Evolutionary conservation across 78 protist species (phyloP).

Genomic region (Speleostelium caveatum): DNA sequence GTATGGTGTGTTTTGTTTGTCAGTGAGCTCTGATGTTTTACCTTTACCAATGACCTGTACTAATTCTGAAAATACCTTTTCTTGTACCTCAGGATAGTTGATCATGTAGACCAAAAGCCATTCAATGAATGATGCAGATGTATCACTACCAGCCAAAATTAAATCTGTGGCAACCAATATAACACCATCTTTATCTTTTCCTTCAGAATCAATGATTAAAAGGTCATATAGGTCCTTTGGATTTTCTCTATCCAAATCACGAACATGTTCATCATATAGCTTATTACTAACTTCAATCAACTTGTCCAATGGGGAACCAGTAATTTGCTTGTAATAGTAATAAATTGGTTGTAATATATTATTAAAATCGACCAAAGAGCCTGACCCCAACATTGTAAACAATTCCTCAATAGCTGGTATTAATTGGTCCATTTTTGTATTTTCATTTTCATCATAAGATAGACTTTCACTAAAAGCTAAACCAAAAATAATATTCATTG

Average conservation of each 20-base stretch:
- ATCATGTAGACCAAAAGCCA: slow-evolving; percentile 25
- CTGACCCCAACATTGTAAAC: slow-evolving; percentile 31
- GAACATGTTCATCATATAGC: slow-evolving; percentile 3
- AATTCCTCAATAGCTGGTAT: slow-evolving; percentile 6
- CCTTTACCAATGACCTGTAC: background rate
- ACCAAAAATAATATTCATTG: slow-evolving; percentile 30
- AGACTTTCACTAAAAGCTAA: slow-evolving; percentile 24
- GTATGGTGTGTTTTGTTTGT: slow-evolving; percentile 6
- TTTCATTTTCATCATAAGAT: slow-evolving; percentile 5
- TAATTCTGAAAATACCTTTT: slow-evolving; percentile 5
- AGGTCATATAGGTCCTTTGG: slow-evolving; percentile 62
- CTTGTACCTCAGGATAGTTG: slow-evolving; percentile 30
- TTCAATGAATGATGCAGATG: slow-evolving; percentile 26
- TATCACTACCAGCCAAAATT: slow-evolving; percentile 49
- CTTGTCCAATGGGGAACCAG: slow-evolving; percentile 8
- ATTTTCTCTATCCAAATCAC: background rate
- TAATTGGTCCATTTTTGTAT: slow-evolving; percentile 10
- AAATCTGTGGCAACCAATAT: slow-evolving; percentile 1
- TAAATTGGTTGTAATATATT: slow-evolving; percentile 1
- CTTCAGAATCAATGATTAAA: slow-evolving; percentile 26
- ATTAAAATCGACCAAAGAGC: slow-evolving; percentile 6
- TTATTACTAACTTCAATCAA: background rate
- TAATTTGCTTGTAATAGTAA: background rate
- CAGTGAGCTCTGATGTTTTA: background rate
- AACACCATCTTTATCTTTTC: slow-evolving; percentile 14